These are phyloP conservation scores for Protostelium mycophagum DNA, from an alignment of 78 protist genomes.

Conservation along the genomic window DNA sequence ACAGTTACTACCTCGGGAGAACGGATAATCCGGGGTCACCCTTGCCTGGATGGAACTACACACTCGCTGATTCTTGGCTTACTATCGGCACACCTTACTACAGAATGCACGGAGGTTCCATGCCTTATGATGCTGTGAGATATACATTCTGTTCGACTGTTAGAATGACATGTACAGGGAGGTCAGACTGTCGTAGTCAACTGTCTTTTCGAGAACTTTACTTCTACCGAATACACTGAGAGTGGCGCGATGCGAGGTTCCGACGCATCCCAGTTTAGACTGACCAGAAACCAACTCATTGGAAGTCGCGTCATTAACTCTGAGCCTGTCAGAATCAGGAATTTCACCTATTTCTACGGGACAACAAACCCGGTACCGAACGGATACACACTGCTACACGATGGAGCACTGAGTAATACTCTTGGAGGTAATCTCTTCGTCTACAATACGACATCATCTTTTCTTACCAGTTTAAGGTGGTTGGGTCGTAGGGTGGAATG, in stretches of 20 bases:
- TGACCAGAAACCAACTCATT: not conserved
- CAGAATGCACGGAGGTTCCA: not conserved
- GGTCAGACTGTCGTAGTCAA: not conserved
- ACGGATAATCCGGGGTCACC: not conserved
- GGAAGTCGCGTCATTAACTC: not conserved
- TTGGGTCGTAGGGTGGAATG: not conserved
- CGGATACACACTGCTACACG: not conserved
- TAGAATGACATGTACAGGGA: not conserved
- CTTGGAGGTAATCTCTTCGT: not conserved
- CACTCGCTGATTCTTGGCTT: not conserved
- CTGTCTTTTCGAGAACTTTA: not conserved
- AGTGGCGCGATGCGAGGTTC: not conserved
- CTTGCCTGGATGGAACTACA: not conserved
- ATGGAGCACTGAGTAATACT: not conserved
- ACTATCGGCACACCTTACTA: not conserved
- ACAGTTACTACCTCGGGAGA: not conserved
- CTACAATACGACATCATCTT: too few relatives aligned
- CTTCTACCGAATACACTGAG: not conserved
- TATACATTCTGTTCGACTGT: not conserved
- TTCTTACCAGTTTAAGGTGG: not conserved
- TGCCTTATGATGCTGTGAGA: not conserved
- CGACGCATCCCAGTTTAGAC: not conserved
- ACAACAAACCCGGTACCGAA: not conserved
- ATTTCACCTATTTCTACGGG: not conserved
- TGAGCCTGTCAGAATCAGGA: not conserved